phyloP scores from a whole-genome alignment of 805 yeast genomes.

The Yamadazyma kitorensis region DNA sequence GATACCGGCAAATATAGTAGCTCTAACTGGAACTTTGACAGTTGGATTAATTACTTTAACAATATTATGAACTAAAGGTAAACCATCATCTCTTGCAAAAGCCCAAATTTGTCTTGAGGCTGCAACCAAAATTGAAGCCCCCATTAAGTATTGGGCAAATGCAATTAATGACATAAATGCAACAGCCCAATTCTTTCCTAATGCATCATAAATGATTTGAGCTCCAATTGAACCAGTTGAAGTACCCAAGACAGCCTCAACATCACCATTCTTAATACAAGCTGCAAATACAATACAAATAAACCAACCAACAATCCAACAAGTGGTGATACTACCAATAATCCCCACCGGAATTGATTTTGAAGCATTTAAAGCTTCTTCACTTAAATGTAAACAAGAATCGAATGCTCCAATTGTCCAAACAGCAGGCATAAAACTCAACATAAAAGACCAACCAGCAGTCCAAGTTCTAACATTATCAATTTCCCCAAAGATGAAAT shows the following conservation, averaged over 20 bases:
- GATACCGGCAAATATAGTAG: constrained; percentile 53
- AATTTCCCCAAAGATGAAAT: constrained; percentile 54
- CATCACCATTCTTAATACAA: constrained; percentile 47
- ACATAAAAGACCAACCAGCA: constrained; percentile 42
- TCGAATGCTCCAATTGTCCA: constrained; percentile 80
- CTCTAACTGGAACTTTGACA: constrained; percentile 63
- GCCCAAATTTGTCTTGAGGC: constrained; percentile 74
- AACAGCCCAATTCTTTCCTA: constrained; percentile 64
- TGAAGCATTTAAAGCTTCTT: constrained; percentile 64
- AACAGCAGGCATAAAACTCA: constrained; percentile 61
- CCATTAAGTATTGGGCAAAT: constrained; percentile 64
- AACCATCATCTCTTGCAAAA: constrained; percentile 72
- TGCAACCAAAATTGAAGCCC: constrained; percentile 59
- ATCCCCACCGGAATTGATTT: constrained; percentile 66
- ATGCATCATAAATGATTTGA: constrained; percentile 57
- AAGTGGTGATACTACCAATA: constrained; percentile 52
- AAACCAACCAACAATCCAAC: constrained; percentile 58
- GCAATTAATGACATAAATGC: constrained; percentile 60
- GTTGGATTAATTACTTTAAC: constrained; percentile 56
- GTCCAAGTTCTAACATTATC: constrained; percentile 52
- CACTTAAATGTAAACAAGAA: constrained; percentile 69
- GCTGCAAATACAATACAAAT: constrained; percentile 54
- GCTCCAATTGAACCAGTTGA: constrained; percentile 63
- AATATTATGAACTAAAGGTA: constrained; percentile 53
- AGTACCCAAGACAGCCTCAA: constrained; percentile 40